Evolutionary conservation across 345 rosid species (phyloP).

Genomic region (Lepidium sativum): DNA sequence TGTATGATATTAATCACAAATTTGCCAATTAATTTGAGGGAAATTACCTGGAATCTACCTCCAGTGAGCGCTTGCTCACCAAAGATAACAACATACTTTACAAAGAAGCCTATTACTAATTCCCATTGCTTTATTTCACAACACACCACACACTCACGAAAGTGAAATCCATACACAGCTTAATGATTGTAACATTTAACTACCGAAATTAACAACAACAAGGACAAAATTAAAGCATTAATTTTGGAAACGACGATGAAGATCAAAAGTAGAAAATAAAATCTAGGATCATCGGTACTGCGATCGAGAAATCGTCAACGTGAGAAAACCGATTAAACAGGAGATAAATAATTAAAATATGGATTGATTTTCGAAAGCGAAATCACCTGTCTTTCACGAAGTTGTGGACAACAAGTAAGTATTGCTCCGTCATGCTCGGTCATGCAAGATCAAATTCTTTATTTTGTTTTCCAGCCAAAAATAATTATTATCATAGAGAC

Average conservation of each 20-base stretch:
- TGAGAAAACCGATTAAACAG: conserved; percentile 20
- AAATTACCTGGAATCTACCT: conserved; percentile 82
- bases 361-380: background rate
- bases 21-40: background rate
- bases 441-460: conserved; percentile 8
- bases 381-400: conserved; percentile 33
- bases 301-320: conserved; percentile 33
- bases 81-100: conserved; percentile 93
- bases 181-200: background rate
- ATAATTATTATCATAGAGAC: background rate
- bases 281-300: background rate
- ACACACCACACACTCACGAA: conserved; percentile 19
- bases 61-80: conserved; percentile 88
- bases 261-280: conserved; percentile 11
- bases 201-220: background rate
- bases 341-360: conserved; percentile 19
- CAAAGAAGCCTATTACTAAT: conserved; percentile 36
- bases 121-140: conserved; percentile 59
- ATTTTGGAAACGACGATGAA: background rate
- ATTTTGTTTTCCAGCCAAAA: background rate
- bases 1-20: background rate
- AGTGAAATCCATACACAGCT: background rate
- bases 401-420: conserved; percentile 40
- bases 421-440: conserved; percentile 29
- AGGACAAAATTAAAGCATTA: background rate